Percentiles rank a stretch among this genome's conserved stretches.
Evolutionary conservation across 306 rosid species (phyloP).

Genomic region (Phaseolus lunatus): DNA sequence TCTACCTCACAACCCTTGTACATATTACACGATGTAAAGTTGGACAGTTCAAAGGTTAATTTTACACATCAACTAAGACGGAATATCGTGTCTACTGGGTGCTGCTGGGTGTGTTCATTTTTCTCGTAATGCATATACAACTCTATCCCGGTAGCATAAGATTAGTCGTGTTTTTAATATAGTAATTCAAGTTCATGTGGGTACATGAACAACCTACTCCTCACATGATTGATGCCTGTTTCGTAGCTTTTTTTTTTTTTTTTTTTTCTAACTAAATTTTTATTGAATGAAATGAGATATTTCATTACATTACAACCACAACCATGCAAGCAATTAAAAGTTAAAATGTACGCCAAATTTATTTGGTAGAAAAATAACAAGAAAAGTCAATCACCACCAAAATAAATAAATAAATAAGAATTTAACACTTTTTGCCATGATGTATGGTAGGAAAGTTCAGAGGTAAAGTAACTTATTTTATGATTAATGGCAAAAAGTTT

Average conservation of each 20-base stretch:
- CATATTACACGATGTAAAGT: conserved; percentile 11
- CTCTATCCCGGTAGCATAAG: background rate
- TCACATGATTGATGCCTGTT: background rate
- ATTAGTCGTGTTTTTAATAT: background rate
- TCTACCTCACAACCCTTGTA: conserved; percentile 24
- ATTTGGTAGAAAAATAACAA: conserved; percentile 37
- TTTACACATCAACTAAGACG: background rate
- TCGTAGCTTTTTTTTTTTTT: too few relatives aligned
- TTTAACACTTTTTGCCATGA: too few relatives aligned
- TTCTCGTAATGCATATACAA: background rate
- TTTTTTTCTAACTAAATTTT: too few relatives aligned
- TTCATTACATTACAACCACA: conserved; percentile 84
- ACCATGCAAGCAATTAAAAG: conserved; percentile 48
- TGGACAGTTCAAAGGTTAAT: conserved; percentile 10
- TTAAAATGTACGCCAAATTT: conserved; percentile 36
- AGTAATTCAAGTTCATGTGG: background rate
- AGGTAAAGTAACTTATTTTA: too few relatives aligned
- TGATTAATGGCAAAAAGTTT: too few relatives aligned
- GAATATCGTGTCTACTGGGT: background rate
- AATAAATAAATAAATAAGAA: background rate
- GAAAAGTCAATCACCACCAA: background rate
- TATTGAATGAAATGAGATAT: conserved; percentile 61
- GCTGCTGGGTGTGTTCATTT: background rate
- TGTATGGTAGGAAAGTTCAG: too few relatives aligned
- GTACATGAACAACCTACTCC: background rate